Evolutionary conservation across 176 grass and related monocot genomes (phyloP).

Genomic region (Neostapfia colusana): DNA sequence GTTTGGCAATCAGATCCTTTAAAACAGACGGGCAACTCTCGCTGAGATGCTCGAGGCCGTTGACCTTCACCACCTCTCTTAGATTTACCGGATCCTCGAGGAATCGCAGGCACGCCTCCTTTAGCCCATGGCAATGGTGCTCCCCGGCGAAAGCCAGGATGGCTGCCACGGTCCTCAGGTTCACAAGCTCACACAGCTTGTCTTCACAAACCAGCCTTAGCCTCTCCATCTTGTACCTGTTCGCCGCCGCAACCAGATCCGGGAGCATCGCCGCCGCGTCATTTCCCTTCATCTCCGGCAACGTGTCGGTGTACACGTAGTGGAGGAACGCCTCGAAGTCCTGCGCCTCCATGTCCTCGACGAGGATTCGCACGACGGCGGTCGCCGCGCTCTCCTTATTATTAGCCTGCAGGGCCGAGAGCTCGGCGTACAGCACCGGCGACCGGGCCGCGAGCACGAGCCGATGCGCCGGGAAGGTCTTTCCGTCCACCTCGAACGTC

Average conservation of each 20-base stretch:
- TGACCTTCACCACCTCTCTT: background rate
- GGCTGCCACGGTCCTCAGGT: background rate
- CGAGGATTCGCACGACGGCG: background rate
- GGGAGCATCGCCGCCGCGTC: slow-evolving; percentile 6
- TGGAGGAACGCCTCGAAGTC: background rate
- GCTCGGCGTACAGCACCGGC: background rate
- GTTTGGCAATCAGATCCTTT: background rate
- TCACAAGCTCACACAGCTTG: background rate
- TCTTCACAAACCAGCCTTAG: slow-evolving; percentile 9
- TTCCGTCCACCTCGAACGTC: slow-evolving; percentile 13
- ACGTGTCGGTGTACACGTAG: slow-evolving; percentile 2
- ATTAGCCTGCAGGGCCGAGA: no score
- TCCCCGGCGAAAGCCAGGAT: slow-evolving; percentile 6
- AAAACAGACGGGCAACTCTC: slow-evolving; percentile 2
- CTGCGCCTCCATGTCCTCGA: slow-evolving; percentile 4
- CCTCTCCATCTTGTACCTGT: slow-evolving; percentile 7
- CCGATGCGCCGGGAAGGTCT: background rate
- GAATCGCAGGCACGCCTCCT: background rate
- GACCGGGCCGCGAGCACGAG: slow-evolving; percentile 1
- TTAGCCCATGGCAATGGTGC: background rate
- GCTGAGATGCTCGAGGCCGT: background rate
- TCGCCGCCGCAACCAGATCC: background rate
- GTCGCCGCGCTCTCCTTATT: background rate
- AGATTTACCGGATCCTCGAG: background rate
- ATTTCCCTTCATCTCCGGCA: background rate